Evolutionary conservation across 2,329 filamentous ascomycete species (phyloP).

Genomic region (Fusarium lyarnte): DNA sequence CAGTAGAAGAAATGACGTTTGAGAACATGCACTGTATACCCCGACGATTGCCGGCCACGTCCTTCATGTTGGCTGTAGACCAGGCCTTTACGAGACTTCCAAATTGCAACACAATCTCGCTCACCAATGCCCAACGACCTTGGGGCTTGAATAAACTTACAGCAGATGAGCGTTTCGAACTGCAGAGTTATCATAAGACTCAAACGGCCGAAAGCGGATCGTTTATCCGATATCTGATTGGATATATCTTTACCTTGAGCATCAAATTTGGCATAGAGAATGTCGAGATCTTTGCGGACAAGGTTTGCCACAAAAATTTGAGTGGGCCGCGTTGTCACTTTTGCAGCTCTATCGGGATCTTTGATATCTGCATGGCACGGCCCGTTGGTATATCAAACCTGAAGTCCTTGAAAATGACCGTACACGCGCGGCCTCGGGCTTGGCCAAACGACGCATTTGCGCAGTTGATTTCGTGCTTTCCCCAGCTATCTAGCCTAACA

Average conservation of each 20-base stretch:
- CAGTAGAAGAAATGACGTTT: not conserved
- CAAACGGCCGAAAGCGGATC: fast-evolving
- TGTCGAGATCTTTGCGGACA: not conserved
- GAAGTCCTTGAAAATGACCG: not conserved
- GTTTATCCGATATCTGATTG: not conserved
- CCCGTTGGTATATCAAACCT: not conserved
- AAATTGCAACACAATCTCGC: not conserved
- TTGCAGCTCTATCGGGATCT: not conserved
- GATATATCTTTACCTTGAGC: not conserved
- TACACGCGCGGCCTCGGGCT: not conserved
- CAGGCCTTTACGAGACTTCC: not conserved
- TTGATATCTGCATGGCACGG: not conserved
- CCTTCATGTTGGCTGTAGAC: not conserved
- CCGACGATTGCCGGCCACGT: not conserved
- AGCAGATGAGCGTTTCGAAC: too few species aligned
- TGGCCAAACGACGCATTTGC: not conserved
- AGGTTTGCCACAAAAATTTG: not conserved
- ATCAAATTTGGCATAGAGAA: not conserved
- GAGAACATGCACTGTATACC: not conserved
- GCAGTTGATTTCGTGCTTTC: not conserved
- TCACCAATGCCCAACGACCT: not conserved
- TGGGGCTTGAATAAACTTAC: not conserved
- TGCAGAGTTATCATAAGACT: not conserved
- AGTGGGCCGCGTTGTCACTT: fast-evolving
- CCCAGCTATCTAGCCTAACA: not conserved